Conservation (phyloP, 2,329 filamentous ascomycete genomes). For the Xylariaceae sp. region DNA sequence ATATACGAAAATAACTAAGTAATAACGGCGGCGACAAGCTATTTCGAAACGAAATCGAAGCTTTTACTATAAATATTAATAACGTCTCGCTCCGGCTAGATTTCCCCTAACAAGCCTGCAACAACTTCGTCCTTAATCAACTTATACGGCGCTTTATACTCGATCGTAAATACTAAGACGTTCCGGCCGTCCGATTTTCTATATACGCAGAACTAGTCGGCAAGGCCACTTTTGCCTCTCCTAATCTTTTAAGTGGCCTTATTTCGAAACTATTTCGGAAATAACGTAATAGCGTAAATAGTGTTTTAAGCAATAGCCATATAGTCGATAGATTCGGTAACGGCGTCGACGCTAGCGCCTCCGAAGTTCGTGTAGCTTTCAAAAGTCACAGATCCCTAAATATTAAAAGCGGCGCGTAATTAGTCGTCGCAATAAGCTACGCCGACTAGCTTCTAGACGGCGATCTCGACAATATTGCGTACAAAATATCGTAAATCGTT, state of each 20-base stretch:
- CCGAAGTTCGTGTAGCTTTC: conserved; percentile 36
- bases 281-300: conserved; percentile 7
- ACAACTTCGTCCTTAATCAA: conserved; percentile 25
- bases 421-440: conserved; percentile 25
- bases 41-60: conserved; percentile 13
- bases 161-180: conserved; percentile 31
- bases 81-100: conserved; percentile 24
- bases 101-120: conserved; percentile 33
- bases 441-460: conserved; percentile 34
- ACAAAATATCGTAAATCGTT: conserved; percentile 34
- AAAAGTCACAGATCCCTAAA: conserved; percentile 36
- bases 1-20: conserved; percentile 42
- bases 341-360: conserved; percentile 20
- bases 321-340: conserved; percentile 25
- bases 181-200: conserved; percentile 20
- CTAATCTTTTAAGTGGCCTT: background rate
- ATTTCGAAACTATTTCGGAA: background rate
- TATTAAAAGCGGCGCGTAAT: conserved; percentile 30
- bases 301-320: conserved; percentile 18
- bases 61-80: conserved; percentile 8
- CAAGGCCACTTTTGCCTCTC: too few species aligned
- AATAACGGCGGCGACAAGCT: conserved; percentile 35
- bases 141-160: conserved; percentile 22
- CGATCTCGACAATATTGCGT: conserved; percentile 36
- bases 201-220: conserved; percentile 24